A percentile compares a stretch with the other conserved stretches of the same genome.
Conservation (phyloP, 1,284 basidiomycete species). For the Moniliophthora roreri region DNA sequence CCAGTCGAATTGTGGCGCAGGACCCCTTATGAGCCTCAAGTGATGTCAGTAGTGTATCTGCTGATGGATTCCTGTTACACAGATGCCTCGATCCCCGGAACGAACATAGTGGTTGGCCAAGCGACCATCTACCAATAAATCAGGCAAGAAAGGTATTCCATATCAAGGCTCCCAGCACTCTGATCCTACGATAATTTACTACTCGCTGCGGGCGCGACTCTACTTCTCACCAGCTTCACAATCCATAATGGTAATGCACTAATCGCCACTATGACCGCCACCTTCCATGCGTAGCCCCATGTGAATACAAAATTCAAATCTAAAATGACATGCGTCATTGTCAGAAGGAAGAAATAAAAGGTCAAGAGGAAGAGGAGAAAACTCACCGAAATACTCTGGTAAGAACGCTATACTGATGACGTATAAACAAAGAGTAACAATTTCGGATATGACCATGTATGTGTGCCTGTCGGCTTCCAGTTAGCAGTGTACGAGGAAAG, state of each 20-base stretch:
- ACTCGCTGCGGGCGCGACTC: slow-evolving; percentile 91
- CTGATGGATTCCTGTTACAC: no score
- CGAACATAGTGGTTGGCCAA: no score
- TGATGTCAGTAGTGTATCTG: no score
- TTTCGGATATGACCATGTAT: slow-evolving; percentile 94
- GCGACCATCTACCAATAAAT: no score
- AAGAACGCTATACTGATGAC: slow-evolving; percentile 91
- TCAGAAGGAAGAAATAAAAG: neutral
- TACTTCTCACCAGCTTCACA: slow-evolving; percentile 84
- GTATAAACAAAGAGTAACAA: slow-evolving; percentile 89
- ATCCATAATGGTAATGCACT: slow-evolving; percentile 91
- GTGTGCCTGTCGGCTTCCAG: slow-evolving; percentile 66
- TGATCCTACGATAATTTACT: slow-evolving; percentile 76
- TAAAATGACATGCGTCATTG: slow-evolving; percentile 28
- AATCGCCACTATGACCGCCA: slow-evolving; percentile 91
- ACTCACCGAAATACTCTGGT: slow-evolving; percentile 95
- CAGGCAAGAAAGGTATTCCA: no score
- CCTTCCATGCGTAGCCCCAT: slow-evolving; percentile 90
- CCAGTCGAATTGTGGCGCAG: no score
- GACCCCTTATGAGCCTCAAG: no score
- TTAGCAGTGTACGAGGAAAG: neutral
- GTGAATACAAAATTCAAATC: slow-evolving; percentile 94
- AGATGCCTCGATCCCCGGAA: no score
- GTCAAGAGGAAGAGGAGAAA: neutral
- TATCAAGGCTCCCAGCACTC: no score